Conservation (phyloP, 768 basidiomycete genomes). For the Brasilioporus rufonigricans region DNA sequence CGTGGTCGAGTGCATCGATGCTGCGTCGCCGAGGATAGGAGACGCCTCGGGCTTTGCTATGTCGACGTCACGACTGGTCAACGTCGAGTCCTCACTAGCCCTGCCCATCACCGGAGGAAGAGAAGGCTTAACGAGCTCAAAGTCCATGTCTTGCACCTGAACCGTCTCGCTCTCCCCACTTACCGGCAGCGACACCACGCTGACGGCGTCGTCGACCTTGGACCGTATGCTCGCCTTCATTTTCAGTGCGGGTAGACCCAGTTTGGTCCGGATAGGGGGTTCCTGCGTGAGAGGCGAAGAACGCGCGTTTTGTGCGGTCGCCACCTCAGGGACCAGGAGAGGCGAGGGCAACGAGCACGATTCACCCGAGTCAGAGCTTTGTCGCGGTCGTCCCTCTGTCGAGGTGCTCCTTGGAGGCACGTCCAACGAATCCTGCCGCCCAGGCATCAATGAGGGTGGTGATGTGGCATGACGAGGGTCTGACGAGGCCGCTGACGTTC, state of each 20-base stretch:
- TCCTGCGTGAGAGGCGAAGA: constrained; percentile 29
- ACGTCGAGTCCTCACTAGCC: constrained; percentile 54
- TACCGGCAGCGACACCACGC: constrained; percentile 19
- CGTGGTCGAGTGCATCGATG: constrained; percentile 39
- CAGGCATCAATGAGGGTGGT: no score
- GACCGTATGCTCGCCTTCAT: constrained; percentile 33
- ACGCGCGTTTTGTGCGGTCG: constrained; percentile 32
- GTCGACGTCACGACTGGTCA: constrained; percentile 31
- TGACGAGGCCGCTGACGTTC: constrained; percentile 13
- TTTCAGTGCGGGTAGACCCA: constrained; percentile 67
- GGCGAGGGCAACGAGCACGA: constrained; percentile 42
- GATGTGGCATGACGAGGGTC: constrained; percentile 11
- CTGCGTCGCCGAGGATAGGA: constrained; percentile 37
- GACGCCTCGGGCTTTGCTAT: constrained; percentile 14
- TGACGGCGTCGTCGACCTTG: constrained; percentile 32
- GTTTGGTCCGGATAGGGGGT: constrained; percentile 50
- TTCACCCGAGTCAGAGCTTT: constrained; percentile 28
- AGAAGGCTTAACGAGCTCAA: constrained; percentile 71
- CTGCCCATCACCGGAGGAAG: constrained; percentile 42
- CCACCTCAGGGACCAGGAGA: constrained; percentile 38
- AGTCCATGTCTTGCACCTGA: constrained; percentile 80
- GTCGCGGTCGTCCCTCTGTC: constrained; percentile 17
- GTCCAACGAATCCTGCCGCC: no score
- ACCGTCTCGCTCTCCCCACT: constrained; percentile 51
- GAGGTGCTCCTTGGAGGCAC: constrained; percentile 16